Conservation (phyloP, 2,329 filamentous ascomycete species). For the Exophiala sp. region DNA sequence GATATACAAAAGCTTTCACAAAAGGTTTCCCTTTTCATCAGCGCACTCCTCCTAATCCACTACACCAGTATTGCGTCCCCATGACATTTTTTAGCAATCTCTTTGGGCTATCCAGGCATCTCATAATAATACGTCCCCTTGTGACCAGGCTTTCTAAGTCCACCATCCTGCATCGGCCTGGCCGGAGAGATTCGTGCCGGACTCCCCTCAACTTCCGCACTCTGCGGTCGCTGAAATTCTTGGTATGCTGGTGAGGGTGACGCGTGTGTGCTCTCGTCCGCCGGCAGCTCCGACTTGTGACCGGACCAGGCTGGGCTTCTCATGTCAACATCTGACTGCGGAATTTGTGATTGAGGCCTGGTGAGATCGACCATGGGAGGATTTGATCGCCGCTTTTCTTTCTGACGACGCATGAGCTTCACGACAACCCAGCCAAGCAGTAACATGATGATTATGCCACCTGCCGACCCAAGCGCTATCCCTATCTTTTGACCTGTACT, state of each 20-base stretch:
- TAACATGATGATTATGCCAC: constrained; percentile 5
- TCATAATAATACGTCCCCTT: constrained; percentile 24
- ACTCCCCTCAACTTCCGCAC: constrained; percentile 21
- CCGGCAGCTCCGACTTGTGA: constrained; percentile 27
- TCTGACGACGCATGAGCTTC: constrained; percentile 3
- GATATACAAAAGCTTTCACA: neutral
- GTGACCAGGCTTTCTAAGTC: constrained; percentile 14
- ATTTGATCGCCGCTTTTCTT: constrained; percentile 1
- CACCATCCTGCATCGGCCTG: constrained; percentile 16
- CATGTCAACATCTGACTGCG: constrained; percentile 11
- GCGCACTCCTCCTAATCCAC: neutral
- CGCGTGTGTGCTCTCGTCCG: constrained; percentile 12
- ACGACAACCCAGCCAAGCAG: constrained; percentile 8
- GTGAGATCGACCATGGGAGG: constrained; percentile 9
- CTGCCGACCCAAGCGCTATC: constrained; percentile 15
- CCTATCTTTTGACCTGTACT: constrained; percentile 20
- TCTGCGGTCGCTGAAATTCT: constrained; percentile 12
- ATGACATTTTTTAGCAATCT: neutral
- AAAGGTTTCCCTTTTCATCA: neutral
- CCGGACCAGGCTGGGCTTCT: constrained; percentile 23
- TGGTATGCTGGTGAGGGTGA: constrained; percentile 15
- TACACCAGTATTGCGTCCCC: neutral
- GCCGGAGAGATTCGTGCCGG: constrained; percentile 11
- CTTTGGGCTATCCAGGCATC: constrained; percentile 14
- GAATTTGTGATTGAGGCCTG: constrained; percentile 5